phyloP scores from a whole-genome alignment of 768 basidiomycete genomes.

The Tylopilus rubrobrunneus region DNA sequence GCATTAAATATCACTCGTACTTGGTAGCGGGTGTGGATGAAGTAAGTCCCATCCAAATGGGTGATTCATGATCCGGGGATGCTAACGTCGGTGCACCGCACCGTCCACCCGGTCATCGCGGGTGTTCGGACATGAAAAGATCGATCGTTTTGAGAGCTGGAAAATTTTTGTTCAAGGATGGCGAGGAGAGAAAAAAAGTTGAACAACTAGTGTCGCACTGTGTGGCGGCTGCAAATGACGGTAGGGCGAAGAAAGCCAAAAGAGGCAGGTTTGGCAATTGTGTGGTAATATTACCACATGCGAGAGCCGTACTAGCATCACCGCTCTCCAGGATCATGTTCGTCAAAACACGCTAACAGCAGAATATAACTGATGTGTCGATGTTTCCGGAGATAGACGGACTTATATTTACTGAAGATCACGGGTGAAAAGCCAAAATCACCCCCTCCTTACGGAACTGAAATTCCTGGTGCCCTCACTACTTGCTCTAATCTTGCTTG shows the following conservation, averaged over 20 bases:
- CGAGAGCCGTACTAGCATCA: constrained; percentile 18
- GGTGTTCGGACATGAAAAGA: constrained; percentile 32
- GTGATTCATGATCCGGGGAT: constrained; percentile 28
- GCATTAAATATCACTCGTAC: constrained; percentile 5
- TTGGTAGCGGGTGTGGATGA: constrained; percentile 7
- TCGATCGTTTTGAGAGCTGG: constrained; percentile 11
- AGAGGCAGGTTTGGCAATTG: constrained; percentile 13
- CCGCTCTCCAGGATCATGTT: background rate
- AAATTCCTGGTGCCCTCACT: constrained; percentile 23
- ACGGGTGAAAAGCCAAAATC: constrained; percentile 16
- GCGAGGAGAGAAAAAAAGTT: background rate
- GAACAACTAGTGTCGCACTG: background rate
- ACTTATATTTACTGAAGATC: constrained; percentile 28
- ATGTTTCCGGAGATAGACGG: constrained; percentile 31
- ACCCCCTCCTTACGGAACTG: constrained; percentile 30
- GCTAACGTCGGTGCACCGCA: constrained; percentile 19
- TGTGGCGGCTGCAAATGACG: constrained; percentile 3
- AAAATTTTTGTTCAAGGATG: constrained; percentile 22
- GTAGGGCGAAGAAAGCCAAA: constrained; percentile 2
- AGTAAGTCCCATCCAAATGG: constrained; percentile 8
- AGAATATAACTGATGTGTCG: constrained; percentile 14
- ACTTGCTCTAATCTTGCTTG: constrained; percentile 7
- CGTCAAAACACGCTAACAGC: constrained; percentile 5
- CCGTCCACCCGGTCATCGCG: constrained; percentile 27
- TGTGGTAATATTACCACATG: constrained; percentile 10